phyloP scores from a whole-genome alignment of 176 grass and related monocot genomes.

The Eleusine indica region DNA sequence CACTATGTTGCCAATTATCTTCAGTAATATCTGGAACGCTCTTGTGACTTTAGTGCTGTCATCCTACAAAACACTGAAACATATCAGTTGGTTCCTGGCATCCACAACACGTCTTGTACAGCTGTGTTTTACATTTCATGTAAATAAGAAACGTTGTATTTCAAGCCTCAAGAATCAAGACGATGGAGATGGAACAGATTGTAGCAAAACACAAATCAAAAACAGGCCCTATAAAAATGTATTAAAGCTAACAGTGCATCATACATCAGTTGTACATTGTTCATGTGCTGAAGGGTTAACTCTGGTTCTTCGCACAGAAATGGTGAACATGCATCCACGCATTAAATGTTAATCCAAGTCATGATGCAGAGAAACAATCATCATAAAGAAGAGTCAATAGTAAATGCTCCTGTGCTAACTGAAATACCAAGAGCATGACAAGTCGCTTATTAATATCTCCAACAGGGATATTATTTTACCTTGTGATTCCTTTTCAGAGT shows the following conservation, averaged over 20 bases:
- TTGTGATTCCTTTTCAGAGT: conserved; percentile 78
- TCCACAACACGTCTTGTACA: background rate
- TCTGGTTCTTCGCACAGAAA: background rate
- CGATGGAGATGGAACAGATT: background rate
- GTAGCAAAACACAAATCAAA: background rate
- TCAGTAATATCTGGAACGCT: conserved; percentile 72
- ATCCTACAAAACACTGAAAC: conserved; percentile 42
- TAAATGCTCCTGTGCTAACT: background rate
- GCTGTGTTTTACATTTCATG: background rate
- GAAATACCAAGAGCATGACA: background rate
- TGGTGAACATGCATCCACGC: background rate
- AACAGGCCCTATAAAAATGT: background rate
- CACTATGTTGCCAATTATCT: conserved; percentile 59
- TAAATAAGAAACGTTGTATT: too few species aligned
- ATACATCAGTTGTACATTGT: background rate
- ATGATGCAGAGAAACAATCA: background rate
- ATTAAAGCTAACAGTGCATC: background rate
- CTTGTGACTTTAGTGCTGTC: conserved; percentile 58
- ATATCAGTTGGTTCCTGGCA: conserved; percentile 2
- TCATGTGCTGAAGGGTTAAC: background rate
- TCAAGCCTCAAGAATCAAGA: background rate
- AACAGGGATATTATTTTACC: conserved; percentile 43
- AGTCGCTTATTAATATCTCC: background rate
- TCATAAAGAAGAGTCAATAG: background rate
- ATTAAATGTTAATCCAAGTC: background rate